Conservation (phyloP, 2,329 filamentous ascomycete species). For the Colletotrichum sp. region DNA sequence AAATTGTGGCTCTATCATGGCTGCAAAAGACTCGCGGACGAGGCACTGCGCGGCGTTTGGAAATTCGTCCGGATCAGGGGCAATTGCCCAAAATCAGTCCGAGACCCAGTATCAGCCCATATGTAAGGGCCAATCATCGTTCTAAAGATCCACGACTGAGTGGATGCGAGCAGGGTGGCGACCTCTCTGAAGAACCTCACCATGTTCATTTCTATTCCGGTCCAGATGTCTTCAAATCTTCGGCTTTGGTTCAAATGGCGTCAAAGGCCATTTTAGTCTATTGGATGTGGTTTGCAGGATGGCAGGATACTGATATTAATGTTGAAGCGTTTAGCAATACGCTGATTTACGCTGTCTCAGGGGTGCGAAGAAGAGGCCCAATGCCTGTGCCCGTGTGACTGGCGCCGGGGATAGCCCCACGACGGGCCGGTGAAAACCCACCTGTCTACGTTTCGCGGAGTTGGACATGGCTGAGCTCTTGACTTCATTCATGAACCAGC, state of each 20-base stretch:
- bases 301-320: background rate
- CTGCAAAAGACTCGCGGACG: background rate
- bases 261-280: background rate
- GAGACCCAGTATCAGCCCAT: background rate
- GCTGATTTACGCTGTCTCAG: background rate
- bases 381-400: background rate
- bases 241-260: background rate
- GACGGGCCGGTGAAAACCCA: background rate
- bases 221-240: background rate
- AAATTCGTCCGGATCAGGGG: background rate
- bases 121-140: background rate
- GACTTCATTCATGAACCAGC: background rate
- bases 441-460: background rate
- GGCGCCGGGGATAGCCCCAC: background rate
- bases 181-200: background rate
- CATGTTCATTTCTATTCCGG: background rate
- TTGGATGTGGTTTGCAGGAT: background rate
- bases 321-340: background rate
- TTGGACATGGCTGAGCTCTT: background rate
- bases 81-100: background rate
- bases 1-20: background rate
- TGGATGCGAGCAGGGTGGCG: background rate
- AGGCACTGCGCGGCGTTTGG: background rate
- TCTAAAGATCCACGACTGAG: background rate
- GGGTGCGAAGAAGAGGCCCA: background rate